Evolutionary conservation across 225 moss, liverwort and hornwort genomes (phyloP), one percentile per base, ranked within the genome.

Genomic region (Physcomitrium patens): DNA sequence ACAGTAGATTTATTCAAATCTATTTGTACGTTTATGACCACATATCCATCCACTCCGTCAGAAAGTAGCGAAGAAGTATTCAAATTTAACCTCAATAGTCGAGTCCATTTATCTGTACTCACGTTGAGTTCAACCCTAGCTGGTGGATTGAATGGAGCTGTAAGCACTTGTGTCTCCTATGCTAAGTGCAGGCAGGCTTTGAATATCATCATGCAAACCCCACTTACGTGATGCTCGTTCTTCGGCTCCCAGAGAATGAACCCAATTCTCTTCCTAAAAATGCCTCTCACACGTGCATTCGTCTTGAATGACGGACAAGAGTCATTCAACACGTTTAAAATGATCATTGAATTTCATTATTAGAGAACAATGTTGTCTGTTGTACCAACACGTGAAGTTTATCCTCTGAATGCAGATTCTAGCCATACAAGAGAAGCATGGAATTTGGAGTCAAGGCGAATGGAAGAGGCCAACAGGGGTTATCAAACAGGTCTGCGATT

Each of bases 381-480:
- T n/a, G n/a, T n/a, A n/a, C n/a, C 1, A 12, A 22, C 3, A 31
- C 43, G 28, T 57, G 27, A 60, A 10, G 42, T 72, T 67, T 17
- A 44, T 44, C 26, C 41, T 72, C 22, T 18, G 49, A 17, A n/a
- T 75, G 68, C 80, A 88, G 86, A 77, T 91, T 77, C 63, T 91
- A 2, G 86, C 76, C 8, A 84, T 91, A 47, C 78, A 76, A 84
- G 90, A 91, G 78, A 89, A 63, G 17, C 78, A 65, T 63, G 91
- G 89, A 10, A 28, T n/a, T 48, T 82, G 31, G 31, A 37, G 82
- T 37, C 43, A 63, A 47, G 80, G 49, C 37, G 76, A 64, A n/a
- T 89, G 91, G 91, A 84, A 82, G 65, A 89, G 89, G 89, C 91
- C 89, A 48, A 78, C 89, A 60, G 91, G 89, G 59, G 20, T 18